Conservation (phyloP, 2,329 filamentous ascomycete species). For the Alternaria sp. region DNA sequence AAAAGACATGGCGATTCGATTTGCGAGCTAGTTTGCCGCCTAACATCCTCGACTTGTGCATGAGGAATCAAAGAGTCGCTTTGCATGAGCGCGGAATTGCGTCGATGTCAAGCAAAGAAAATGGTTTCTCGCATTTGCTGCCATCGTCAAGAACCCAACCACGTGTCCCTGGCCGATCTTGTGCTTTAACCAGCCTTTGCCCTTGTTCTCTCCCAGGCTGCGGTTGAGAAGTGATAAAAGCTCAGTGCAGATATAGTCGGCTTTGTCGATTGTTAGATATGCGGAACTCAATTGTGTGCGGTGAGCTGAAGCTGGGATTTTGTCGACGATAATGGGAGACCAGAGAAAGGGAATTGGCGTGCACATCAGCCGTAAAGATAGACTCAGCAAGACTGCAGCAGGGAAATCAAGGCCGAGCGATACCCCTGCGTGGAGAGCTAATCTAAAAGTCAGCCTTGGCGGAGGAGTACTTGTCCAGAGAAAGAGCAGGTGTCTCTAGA, state of each 20-base stretch:
- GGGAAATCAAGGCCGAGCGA: conserved; percentile 35
- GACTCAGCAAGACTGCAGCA: conserved; percentile 29
- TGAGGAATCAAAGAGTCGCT: conserved; percentile 3
- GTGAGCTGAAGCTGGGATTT: conserved; percentile 27
- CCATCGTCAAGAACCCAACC: conserved; percentile 35
- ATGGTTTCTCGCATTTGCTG: conserved; percentile 27
- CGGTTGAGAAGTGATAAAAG: conserved; percentile 20
- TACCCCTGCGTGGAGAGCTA: conserved; percentile 28
- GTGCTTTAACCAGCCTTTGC: conserved; percentile 25
- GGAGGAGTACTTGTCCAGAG: conserved; percentile 34
- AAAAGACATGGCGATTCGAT: background rate
- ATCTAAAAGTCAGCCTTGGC: conserved; percentile 31
- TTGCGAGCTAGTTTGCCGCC: background rate
- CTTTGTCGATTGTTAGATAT: conserved; percentile 17
- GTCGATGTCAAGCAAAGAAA: conserved; percentile 1
- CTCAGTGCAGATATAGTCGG: conserved; percentile 31
- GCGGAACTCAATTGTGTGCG: conserved; percentile 28
- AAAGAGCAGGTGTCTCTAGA: conserved; percentile 35
- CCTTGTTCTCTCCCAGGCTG: background rate
- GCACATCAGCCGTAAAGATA: conserved; percentile 32
- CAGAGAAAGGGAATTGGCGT: conserved; percentile 29
- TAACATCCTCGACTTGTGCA: background rate
- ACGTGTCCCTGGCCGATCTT: conserved; percentile 35
- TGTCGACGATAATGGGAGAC: conserved; percentile 27
- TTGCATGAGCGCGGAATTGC: conserved; percentile 28